Percentiles rank a stretch among this genome's conserved stretches.
Conservation (phyloP, 2,329 filamentous ascomycete genomes). For the Botryosphaeria dothidea region DNA sequence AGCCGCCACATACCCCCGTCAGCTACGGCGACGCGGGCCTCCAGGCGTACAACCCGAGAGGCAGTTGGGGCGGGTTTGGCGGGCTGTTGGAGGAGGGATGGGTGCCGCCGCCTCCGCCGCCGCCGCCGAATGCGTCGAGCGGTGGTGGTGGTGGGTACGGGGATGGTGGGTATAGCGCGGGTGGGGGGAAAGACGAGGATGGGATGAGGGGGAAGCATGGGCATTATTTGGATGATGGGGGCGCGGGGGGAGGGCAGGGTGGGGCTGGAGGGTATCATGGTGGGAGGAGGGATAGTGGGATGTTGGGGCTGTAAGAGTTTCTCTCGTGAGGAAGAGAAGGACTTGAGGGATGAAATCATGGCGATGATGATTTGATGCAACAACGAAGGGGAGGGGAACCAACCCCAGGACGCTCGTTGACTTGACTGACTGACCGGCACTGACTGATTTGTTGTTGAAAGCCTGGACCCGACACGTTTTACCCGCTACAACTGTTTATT, state of each 20-base stretch:
- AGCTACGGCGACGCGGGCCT: background rate
- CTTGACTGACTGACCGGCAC: background rate
- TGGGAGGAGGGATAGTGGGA: constrained; percentile 18
- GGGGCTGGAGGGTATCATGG: background rate
- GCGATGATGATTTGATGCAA: background rate
- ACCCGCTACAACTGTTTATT: background rate
- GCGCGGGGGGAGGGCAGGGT: background rate
- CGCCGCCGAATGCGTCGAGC: background rate
- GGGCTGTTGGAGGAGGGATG: constrained; percentile 7
- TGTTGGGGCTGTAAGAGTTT: constrained; percentile 16
- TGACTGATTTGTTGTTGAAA: too few relatives aligned
- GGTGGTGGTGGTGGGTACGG: background rate
- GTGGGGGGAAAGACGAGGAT: background rate
- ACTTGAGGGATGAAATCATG: background rate
- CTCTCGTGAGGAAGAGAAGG: background rate
- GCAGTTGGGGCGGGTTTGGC: background rate
- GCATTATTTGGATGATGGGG: background rate
- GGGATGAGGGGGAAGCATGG: background rate
- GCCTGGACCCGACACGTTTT: background rate
- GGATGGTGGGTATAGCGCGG: background rate
- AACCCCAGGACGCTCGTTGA: background rate
- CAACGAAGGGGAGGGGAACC: background rate
- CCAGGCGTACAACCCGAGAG: constrained; percentile 11
- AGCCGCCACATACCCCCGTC: constrained; percentile 8
- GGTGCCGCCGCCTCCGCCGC: background rate